Conservation (phyloP, 1,284 basidiomycete genomes). For the Phellinidium pouzarii region DNA sequence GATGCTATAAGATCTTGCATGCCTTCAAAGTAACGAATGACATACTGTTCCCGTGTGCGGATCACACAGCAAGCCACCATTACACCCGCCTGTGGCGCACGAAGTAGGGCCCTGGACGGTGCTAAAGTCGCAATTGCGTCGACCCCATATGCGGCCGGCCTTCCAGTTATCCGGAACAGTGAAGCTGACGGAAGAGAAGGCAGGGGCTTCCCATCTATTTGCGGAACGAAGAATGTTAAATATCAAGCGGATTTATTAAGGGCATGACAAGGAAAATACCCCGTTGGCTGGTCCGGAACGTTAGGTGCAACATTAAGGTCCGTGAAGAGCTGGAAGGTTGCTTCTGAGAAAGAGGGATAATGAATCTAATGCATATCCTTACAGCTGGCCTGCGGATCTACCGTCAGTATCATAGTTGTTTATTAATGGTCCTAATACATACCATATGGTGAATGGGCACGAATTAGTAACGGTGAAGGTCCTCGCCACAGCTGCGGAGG, state of each 20-base stretch:
- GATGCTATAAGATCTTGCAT: conserved; percentile 38
- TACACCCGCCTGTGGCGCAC: conserved; percentile 40
- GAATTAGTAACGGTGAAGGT: conserved; percentile 31
- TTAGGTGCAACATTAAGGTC: conserved; percentile 22
- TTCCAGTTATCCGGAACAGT: conserved; percentile 28
- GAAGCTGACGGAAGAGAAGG: conserved; percentile 21
- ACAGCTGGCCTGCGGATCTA: conserved; percentile 19
- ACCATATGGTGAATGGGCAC: conserved; percentile 29
- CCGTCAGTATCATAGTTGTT: background rate
- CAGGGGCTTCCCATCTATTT: conserved; percentile 1
- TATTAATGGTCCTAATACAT: conserved; percentile 17
- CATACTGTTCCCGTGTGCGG: conserved; percentile 8
- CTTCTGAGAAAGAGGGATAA: too few species aligned
- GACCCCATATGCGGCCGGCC: conserved; percentile 35
- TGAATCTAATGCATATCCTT: too few species aligned
- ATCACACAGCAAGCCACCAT: conserved; percentile 40
- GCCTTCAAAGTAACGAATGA: conserved; percentile 30
- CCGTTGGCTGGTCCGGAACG: conserved; percentile 19
- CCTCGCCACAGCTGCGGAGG: conserved; percentile 31
- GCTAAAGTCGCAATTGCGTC: conserved; percentile 41
- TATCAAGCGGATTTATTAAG: background rate
- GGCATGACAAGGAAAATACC: conserved; percentile 21
- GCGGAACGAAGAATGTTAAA: background rate
- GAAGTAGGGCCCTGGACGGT: conserved; percentile 31
- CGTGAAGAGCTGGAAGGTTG: conserved; percentile 21